These are phyloP conservation scores for Populus alba DNA, from an alignment of 345 rosid genomes.

Conservation along the genomic window DNA sequence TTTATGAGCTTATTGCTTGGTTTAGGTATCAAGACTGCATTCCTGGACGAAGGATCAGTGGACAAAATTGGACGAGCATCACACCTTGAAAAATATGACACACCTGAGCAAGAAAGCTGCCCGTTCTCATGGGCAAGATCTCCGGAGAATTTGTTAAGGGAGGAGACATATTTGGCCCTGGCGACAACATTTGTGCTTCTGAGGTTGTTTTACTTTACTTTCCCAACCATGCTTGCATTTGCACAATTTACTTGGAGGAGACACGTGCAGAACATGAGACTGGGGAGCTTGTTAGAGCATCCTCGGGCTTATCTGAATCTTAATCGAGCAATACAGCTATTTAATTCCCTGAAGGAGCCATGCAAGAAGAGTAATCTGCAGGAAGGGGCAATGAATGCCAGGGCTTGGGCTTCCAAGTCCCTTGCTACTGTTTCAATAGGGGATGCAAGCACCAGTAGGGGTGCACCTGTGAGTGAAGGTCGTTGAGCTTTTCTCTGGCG, in stretches of 20 bases:
- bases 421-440: conserved; percentile 89
- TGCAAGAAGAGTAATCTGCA: conserved; percentile 84
- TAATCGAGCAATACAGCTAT: conserved; percentile 48
- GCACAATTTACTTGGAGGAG: conserved; percentile 50
- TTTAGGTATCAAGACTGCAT: conserved; percentile 50
- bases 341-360: conserved; percentile 62
- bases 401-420: conserved; percentile 92
- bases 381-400: conserved; percentile 85
- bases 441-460: conserved; percentile 71
- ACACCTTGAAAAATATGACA: conserved; percentile 46
- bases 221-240: conserved; percentile 46
- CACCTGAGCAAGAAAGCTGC: conserved; percentile 65
- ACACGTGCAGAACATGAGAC: conserved; percentile 41
- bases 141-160: conserved; percentile 77
- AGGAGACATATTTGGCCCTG: conserved; percentile 77
- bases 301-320: conserved; percentile 57
- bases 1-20: conserved; percentile 14
- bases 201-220: conserved; percentile 52
- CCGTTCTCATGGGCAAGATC: conserved; percentile 97
- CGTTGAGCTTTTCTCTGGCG: conserved; percentile 15
- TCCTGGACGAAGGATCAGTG: conserved; percentile 38
- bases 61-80: conserved; percentile 40
- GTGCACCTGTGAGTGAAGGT: conserved; percentile 27
- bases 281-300: conserved; percentile 63
- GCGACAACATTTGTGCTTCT: conserved; percentile 68